Percentiles rank a stretch among this genome's conserved stretches.
phyloP scores from a whole-genome alignment of 495 filamentous ascomycete species.

The Mytilinidion resinicola region DNA sequence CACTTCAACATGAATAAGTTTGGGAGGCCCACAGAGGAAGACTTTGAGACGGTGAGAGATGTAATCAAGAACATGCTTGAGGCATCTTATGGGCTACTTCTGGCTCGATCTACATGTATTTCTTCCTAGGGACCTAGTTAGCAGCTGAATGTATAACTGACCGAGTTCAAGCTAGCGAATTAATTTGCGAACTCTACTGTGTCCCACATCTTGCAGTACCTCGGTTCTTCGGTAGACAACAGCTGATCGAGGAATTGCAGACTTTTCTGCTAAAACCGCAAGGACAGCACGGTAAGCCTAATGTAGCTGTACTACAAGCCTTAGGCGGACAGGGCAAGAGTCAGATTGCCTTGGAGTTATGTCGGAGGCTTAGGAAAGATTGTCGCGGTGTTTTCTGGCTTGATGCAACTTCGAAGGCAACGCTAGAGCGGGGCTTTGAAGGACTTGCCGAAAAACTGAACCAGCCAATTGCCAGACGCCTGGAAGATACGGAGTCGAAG shows the following conservation, averaged over 20 bases:
- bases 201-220: background rate
- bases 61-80: conserved; percentile 3
- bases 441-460: conserved; percentile 14
- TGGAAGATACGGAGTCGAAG: conserved; percentile 8
- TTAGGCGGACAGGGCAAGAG: conserved; percentile 37
- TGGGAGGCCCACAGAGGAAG: conserved; percentile 3
- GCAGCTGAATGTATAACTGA: background rate
- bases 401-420: conserved; percentile 22
- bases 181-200: background rate
- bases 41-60: conserved; percentile 4
- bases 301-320: conserved; percentile 28
- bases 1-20: conserved; percentile 14
- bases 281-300: conserved; percentile 1
- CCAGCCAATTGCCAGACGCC: background rate
- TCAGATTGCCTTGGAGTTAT: conserved; percentile 35
- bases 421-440: conserved; percentile 11
- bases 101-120: conserved; percentile 1
- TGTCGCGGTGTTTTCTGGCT: conserved; percentile 33
- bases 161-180: background rate
- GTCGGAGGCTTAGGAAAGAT: conserved; percentile 14
- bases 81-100: background rate
- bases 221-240: conserved; percentile 1
- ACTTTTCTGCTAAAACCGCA: background rate
- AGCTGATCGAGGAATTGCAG: background rate
- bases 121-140: no score